These are phyloP conservation scores for Hygrocybe punicea DNA, from an alignment of 768 basidiomycete genomes.

Conservation along the genomic window DNA sequence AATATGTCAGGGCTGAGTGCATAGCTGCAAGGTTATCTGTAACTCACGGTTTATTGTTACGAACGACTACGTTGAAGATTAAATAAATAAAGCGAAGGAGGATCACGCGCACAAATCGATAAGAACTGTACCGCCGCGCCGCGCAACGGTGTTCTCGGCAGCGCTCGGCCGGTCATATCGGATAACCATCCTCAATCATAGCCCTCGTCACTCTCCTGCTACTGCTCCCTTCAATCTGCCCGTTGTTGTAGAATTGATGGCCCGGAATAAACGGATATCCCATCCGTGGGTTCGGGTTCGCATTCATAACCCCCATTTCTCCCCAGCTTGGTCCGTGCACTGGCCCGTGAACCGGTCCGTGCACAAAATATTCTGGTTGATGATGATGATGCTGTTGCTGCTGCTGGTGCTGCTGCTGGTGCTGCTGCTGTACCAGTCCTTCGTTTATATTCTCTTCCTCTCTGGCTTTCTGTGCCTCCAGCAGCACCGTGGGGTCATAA, in stretches of 20 bases:
- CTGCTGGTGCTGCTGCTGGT: background rate
- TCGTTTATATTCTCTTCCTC: conserved; percentile 37
- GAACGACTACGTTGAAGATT: no score
- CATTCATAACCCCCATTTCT: conserved; percentile 9
- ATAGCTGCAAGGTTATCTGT: no score
- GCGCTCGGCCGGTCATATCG: background rate
- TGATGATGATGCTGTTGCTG: background rate
- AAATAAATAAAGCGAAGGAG: no score
- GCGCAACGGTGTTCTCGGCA: background rate
- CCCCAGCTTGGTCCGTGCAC: no score
- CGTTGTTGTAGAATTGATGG: no score
- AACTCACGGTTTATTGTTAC: no score
- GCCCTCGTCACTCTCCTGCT: conserved; percentile 26
- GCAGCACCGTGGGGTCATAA: conserved; percentile 63
- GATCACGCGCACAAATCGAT: background rate
- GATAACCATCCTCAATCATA: conserved; percentile 31
- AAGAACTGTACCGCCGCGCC: background rate
- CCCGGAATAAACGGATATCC: no score
- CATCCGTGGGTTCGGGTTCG: no score
- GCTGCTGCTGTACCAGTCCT: conserved; percentile 22
- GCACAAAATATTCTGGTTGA: conserved; percentile 12
- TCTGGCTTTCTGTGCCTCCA: conserved; percentile 48
- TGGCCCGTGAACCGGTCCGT: no score
- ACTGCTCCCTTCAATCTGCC: conserved; percentile 12
- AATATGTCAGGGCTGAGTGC: no score